phyloP scores from a whole-genome alignment of 352 stramenopile species.

The Pythium myriotylum region DNA sequence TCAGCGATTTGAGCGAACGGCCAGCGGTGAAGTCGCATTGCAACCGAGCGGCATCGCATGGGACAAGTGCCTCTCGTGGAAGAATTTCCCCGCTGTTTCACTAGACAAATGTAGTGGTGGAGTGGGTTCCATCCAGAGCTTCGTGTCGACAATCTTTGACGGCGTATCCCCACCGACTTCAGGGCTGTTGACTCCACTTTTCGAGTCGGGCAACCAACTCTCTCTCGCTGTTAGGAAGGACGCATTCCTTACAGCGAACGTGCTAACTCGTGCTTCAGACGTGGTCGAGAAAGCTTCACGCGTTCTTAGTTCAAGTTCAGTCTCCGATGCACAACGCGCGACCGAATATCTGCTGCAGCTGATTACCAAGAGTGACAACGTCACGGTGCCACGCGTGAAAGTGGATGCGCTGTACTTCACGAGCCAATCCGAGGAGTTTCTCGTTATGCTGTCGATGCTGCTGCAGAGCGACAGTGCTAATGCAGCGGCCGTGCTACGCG shows the following conservation, averaged over 20 bases:
- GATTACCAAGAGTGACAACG: constrained; percentile 14
- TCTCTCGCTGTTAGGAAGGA: not conserved
- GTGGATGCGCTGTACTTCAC: not conserved
- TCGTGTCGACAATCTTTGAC: too few species aligned
- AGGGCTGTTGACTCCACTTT: not conserved
- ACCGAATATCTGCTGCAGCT: constrained; percentile 6
- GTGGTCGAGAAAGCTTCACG: not conserved
- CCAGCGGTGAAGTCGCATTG: too few species aligned
- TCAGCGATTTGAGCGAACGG: too few species aligned
- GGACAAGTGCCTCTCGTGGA: too few species aligned
- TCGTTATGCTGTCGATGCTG: constrained; percentile 4
- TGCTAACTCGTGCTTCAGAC: not conserved
- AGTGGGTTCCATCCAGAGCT: too few species aligned
- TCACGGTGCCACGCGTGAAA: not conserved
- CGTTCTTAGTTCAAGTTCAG: not conserved
- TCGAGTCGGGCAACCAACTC: not conserved
- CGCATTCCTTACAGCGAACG: constrained; percentile 6
- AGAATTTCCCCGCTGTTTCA: too few species aligned
- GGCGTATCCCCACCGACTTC: too few species aligned
- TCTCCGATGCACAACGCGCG: not conserved
- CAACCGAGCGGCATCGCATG: too few species aligned
- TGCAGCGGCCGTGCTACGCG: not conserved
- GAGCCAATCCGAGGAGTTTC: constrained; percentile 11
- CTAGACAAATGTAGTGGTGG: too few species aligned
- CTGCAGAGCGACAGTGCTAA: constrained; percentile 1